These are phyloP conservation scores for Daldinia decipiens DNA, from an alignment of 495 filamentous ascomycete species.

Conservation along the genomic window DNA sequence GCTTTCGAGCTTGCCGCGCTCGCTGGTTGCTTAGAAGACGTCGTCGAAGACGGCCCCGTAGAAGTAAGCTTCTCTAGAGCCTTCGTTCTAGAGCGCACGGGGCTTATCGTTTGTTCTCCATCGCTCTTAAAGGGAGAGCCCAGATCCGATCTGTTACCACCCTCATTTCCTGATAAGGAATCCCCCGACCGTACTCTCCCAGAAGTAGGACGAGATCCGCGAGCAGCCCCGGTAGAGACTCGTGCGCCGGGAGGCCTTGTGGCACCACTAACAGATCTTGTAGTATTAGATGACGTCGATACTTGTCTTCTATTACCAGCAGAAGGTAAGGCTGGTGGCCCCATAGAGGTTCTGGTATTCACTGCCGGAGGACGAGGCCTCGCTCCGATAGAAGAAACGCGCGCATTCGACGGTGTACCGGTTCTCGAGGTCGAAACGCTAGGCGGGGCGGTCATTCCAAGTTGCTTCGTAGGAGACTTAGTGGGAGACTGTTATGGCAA, in stretches of 20 bases:
- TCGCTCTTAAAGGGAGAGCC: conserved; percentile 55
- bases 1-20: conserved; percentile 43
- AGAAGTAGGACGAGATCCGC: conserved; percentile 47
- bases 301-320: conserved; percentile 47
- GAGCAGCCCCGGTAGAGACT: conserved; percentile 46
- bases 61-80: conserved; percentile 60
- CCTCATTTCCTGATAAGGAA: conserved; percentile 53
- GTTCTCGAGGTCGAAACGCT: conserved; percentile 70
- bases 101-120: conserved; percentile 59
- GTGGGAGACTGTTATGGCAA: conserved; percentile 69
- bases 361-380: conserved; percentile 65
- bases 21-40: conserved; percentile 48
- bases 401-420: conserved; percentile 64
- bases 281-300: conserved; percentile 49
- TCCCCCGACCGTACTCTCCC: conserved; percentile 56
- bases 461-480: conserved; percentile 83
- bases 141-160: conserved; percentile 49
- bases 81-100: conserved; percentile 55
- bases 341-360: conserved; percentile 70
- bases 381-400: conserved; percentile 53
- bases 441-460: conserved; percentile 64
- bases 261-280: conserved; percentile 45
- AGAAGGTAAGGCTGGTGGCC: conserved; percentile 63
- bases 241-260: conserved; percentile 52
- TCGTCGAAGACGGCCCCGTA: conserved; percentile 42